Evolutionary conservation across 495 filamentous ascomycete genomes (phyloP), one percentile per base, ranked within the genome.

Genomic region (Penicillium coffeae): DNA sequence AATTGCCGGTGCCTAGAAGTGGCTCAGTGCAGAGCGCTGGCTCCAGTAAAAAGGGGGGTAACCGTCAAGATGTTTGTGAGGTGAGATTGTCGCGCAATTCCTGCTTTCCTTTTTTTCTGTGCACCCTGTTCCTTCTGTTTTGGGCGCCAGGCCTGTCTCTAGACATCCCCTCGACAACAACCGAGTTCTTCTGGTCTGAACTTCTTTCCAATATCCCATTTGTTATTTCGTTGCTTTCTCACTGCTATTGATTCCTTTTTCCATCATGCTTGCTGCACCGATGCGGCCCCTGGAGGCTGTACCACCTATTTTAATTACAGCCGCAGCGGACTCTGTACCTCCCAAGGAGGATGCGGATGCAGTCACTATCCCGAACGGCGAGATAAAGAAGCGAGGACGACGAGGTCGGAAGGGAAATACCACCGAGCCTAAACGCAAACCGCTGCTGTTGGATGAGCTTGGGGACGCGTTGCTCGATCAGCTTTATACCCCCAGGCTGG

Each of bases 381-480:
- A 51, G 16, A 55, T 52, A 16, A 56, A 63, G 45, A 60, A 50
- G 42, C 57, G 54, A 5, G 13, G 35, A 3, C 40, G 52, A 8
- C 41, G 50, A 2, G 51, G 20, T 21, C 51, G 47, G 7, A 55
- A 58, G 22, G n/a, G 20, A 10, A 59, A 48, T 18, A 8, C 32
- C 3, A 21, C 27, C 14, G 42, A 50, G 44, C 16, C 2, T 1
- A 18, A 48, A 0, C 58, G 56, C 36, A 61, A 65, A 38, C 13
- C 36, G 2, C 20, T 54, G 37, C 41, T 66, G 2, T 8, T 62
- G 16, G 53, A 63, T 20, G 58, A 62, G 34, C 37, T 66, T 12
- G 60, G 58, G 1, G 51, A 62, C 33, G 36, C 40, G 1, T 37
- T 66, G 35, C 33, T 61, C 16, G 51, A 57, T 3, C 57, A 62